Conservation (phyloP, 1,284 basidiomycete genomes). For the Bondarzewia mesenterica region DNA sequence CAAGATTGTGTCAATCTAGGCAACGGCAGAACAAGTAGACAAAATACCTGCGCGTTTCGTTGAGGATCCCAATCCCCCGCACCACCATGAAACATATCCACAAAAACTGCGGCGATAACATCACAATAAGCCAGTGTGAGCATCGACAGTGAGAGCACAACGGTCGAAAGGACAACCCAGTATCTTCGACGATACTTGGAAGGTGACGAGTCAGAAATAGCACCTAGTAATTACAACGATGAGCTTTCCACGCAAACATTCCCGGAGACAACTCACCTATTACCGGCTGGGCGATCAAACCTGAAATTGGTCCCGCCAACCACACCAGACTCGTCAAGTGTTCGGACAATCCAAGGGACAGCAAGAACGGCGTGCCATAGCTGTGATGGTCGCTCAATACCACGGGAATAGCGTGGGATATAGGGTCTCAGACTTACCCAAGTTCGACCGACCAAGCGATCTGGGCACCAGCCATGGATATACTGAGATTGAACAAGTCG, state of each 20-base stretch:
- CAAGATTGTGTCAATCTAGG: neutral
- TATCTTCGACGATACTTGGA: constrained; percentile 85
- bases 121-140: constrained; percentile 82
- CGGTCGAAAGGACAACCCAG: constrained; percentile 82
- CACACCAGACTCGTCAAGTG: constrained; percentile 91
- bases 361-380: constrained; percentile 91
- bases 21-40: neutral
- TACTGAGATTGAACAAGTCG: constrained; percentile 68
- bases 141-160: constrained; percentile 64
- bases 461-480: constrained; percentile 89
- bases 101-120: constrained; percentile 65
- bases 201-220: constrained; percentile 87
- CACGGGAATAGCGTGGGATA: neutral
- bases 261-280: constrained; percentile 53
- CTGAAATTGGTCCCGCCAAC: constrained; percentile 93
- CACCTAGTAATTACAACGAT: constrained; percentile 40
- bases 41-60: constrained; percentile 48
- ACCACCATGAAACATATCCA: constrained; percentile 72
- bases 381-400: constrained; percentile 29
- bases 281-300: constrained; percentile 89
- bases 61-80: constrained; percentile 88
- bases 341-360: constrained; percentile 84
- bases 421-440: constrained; percentile 44
- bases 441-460: constrained; percentile 90
- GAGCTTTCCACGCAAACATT: neutral